Evolutionary conservation across 2,329 filamentous ascomycete genomes (phyloP).

Genomic region (Trichothecium roseum): DNA sequence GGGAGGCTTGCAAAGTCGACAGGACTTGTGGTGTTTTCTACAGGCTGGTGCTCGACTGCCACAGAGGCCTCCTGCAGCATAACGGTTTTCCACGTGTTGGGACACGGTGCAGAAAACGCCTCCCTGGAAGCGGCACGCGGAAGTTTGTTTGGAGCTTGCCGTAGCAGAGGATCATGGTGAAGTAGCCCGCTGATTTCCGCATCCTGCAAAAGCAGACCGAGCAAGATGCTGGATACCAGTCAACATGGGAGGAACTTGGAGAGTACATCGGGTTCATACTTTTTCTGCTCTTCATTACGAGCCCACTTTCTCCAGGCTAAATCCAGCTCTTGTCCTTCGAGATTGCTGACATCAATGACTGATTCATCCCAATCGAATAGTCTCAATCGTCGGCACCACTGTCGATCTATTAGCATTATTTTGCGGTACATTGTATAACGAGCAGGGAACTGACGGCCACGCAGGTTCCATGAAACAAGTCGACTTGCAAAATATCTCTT

Average conservation of each 20-base stretch:
- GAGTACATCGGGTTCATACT: neutral
- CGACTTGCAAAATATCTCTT: conserved; percentile 1
- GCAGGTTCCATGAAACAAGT: conserved; percentile 2
- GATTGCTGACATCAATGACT: neutral
- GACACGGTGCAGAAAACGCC: conserved; percentile 1
- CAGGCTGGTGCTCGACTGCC: neutral
- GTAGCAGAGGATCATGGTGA: conserved; percentile 3
- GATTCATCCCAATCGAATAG: conserved; percentile 1
- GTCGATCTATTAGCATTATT: too few relatives aligned
- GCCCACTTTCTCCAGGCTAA: conserved; percentile 3
- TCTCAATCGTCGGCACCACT: conserved; percentile 3
- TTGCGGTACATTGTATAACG: too few relatives aligned
- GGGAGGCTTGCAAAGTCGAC: neutral
- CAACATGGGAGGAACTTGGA: neutral
- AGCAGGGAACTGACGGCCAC: neutral
- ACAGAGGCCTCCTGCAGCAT: conserved; percentile 1
- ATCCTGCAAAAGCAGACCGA: conserved; percentile 3
- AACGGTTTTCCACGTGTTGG: neutral
- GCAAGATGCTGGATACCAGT: neutral
- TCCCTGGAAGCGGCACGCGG: conserved; percentile 1
- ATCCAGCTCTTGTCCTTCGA: conserved; percentile 1
- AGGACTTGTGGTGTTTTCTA: neutral
- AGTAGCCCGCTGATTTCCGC: conserved; percentile 1
- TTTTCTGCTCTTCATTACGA: conserved; percentile 1
- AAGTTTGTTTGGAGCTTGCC: neutral